Evolutionary conservation across 192 early-diverging fungal species (phyloP), one percentile per base, ranked within the genome.

Genomic region (Coemansia sp.): DNA sequence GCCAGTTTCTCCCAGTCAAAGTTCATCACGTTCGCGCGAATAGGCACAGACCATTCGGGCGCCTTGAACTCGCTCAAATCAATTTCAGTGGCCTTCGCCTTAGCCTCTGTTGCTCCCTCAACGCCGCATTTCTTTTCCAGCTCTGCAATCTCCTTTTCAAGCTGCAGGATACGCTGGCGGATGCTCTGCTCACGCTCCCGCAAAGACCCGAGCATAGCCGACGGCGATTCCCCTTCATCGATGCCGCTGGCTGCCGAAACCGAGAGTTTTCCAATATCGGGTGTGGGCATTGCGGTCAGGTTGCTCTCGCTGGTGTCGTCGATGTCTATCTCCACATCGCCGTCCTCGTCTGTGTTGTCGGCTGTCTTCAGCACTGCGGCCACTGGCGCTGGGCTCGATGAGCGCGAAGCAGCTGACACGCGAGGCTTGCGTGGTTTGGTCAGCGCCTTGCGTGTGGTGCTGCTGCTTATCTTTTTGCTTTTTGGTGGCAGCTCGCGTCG

Each of bases 11-110:
- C 77, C 94, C 94, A 98, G 61, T 98, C 96, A 89, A 95, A 98
- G 55, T 88, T 92, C 87, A 93, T 89, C 32, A 98, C 96, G 79
- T 96, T 93, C 25, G 96, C 92, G 70, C 95, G 95, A 67, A 96
- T 95, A 14, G 94, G 94, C 20, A 96, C 87, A 73, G 93, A 95
- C 93, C 93, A 95, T 66, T 94, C 85, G 11, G 94, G 94, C 29
- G 93, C 93, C 67, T 90, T 87, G 72, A 93, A 95, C 63, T 93
- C 91, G 71, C 89, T 89, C 80, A 91, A 63, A 54, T 88, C 85
- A 56, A 85, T 49, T 55, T 50, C 60, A 5, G 25, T 57, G 34
- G 60, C 42, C 59, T 64, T 69, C 50, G 36, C 59, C 12, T 33
- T 49, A 18, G 50, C 38, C 18, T 66, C 64, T 2, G 66, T 49